Evolutionary conservation across 257 asterid genomes (phyloP).

Genomic region (Penstemon newberryi): DNA sequence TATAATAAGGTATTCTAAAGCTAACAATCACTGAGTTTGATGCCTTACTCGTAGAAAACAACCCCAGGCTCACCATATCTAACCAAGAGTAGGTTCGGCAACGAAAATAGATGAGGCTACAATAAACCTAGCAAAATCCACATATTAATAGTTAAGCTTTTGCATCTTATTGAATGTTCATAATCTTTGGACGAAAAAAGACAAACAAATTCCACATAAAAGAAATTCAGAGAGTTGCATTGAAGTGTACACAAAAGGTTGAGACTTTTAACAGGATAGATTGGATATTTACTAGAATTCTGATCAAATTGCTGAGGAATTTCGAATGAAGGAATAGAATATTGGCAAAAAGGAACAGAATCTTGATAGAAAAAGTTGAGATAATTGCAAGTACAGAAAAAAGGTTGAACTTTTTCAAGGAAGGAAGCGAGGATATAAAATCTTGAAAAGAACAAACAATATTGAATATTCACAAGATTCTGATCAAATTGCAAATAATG

Average conservation of each 20-base stretch:
- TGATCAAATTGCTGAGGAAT: too few relatives aligned
- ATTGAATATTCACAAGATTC: too few relatives aligned
- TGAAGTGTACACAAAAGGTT: background rate
- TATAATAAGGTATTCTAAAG: conserved; percentile 81
- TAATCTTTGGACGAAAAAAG: conserved; percentile 7
- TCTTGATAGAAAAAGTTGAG: background rate
- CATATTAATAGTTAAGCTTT: background rate
- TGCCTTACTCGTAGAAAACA: conserved; percentile 48
- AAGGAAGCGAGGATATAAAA: too few relatives aligned
- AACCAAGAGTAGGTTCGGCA: conserved; percentile 12
- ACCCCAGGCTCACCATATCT: conserved; percentile 64
- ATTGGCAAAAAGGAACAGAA: background rate
- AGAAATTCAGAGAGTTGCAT: conserved; percentile 19
- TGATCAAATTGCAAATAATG: too few relatives aligned
- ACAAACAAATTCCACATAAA: background rate
- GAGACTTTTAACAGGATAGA: too few relatives aligned
- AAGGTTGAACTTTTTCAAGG: too few relatives aligned
- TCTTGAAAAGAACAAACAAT: too few relatives aligned
- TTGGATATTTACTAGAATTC: too few relatives aligned
- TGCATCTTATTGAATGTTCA: conserved; percentile 17
- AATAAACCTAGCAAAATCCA: conserved; percentile 26
- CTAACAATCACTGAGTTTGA: conserved; percentile 57
- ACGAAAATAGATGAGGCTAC: conserved; percentile 15
- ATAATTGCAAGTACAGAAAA: too few relatives aligned
- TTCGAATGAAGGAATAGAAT: background rate